Percentiles rank a stretch among this genome's conserved stretches.
Evolutionary conservation across 768 basidiomycete genomes (phyloP).

Genomic region (Tephrocybe sp.): DNA sequence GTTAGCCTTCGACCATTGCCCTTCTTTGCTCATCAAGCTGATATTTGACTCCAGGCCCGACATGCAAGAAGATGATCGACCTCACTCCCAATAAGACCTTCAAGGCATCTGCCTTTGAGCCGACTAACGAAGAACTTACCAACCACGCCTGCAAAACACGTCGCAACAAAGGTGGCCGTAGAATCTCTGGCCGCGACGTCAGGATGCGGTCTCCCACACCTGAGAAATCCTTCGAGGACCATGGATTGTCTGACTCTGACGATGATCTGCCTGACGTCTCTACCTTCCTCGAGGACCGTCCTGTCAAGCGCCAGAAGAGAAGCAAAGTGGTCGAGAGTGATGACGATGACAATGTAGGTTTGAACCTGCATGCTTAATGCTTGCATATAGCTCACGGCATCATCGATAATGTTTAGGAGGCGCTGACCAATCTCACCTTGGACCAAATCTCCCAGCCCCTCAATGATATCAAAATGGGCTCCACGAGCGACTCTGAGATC

Average conservation of each 20-base stretch:
- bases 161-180: conserved; percentile 21
- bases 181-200: conserved; percentile 15
- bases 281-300: conserved; percentile 32
- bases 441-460: conserved; percentile 24
- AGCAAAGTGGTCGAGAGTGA: conserved; percentile 7
- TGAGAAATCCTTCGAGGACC: conserved; percentile 25
- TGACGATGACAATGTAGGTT: conserved; percentile 17
- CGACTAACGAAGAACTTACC: conserved; percentile 56
- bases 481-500: conserved; percentile 25
- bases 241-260: conserved; percentile 42
- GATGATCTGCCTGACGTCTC: conserved; percentile 54
- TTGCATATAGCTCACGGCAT: too few species aligned
- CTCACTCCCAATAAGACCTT: conserved; percentile 52
- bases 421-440: conserved; percentile 28
- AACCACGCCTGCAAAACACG: conserved; percentile 37
- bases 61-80: conserved; percentile 68
- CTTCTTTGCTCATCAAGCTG: background rate
- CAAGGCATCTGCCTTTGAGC: conserved; percentile 66
- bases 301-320: conserved; percentile 35
- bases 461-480: conserved; percentile 14
- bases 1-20: conserved; percentile 30
- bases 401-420: conserved; percentile 6
- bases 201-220: conserved; percentile 28
- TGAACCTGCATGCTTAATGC: too few species aligned
- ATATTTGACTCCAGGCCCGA: conserved; percentile 47